Percentiles rank a stretch among this genome's conserved stretches.
phyloP scores from a whole-genome alignment of 371 early-diverging fungal species.

The Vittaforma corneae region DNA sequence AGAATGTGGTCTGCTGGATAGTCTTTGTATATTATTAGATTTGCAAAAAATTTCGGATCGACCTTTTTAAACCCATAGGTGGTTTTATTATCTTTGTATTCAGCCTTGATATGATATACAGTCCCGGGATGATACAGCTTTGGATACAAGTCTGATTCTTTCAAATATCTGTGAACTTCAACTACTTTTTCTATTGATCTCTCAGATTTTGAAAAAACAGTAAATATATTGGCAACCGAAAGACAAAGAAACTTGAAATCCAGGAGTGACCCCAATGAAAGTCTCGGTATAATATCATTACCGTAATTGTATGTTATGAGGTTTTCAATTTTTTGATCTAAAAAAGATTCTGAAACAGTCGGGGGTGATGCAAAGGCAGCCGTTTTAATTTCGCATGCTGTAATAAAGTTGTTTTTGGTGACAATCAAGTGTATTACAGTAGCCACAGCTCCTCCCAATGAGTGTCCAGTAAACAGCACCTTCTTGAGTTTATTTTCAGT shows the following conservation, averaged over 20 bases:
- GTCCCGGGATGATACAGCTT: slow-evolving; percentile 56
- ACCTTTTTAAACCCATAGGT: slow-evolving; percentile 8
- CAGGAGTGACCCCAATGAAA: slow-evolving; percentile 50
- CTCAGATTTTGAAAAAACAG: slow-evolving; percentile 26
- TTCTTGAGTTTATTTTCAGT: slow-evolving; percentile 18
- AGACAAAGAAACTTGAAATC: slow-evolving; percentile 53
- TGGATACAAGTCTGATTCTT: slow-evolving; percentile 25
- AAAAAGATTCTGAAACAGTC: slow-evolving; percentile 38
- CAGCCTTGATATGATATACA: slow-evolving; percentile 42
- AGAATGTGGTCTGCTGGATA: too few species aligned
- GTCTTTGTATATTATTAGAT: too few species aligned
- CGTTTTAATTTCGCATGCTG: slow-evolving; percentile 12
- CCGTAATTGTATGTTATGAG: slow-evolving; percentile 47
- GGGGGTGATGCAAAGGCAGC: slow-evolving; percentile 39
- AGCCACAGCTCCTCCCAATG: slow-evolving; percentile 54
- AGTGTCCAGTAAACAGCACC: slow-evolving; percentile 53
- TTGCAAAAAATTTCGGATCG: slow-evolving; percentile 10
- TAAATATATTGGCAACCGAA: slow-evolving; percentile 41
- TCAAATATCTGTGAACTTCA: slow-evolving; percentile 38
- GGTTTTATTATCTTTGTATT: neutral
- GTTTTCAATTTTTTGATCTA: slow-evolving; percentile 4
- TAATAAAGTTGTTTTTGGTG: slow-evolving; percentile 8
- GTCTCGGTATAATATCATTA: slow-evolving; percentile 51
- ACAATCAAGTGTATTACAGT: slow-evolving; percentile 45
- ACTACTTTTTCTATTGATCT: slow-evolving; percentile 35